Conservation (phyloP, 306 rosid genomes). For the Prunus padus region DNA sequence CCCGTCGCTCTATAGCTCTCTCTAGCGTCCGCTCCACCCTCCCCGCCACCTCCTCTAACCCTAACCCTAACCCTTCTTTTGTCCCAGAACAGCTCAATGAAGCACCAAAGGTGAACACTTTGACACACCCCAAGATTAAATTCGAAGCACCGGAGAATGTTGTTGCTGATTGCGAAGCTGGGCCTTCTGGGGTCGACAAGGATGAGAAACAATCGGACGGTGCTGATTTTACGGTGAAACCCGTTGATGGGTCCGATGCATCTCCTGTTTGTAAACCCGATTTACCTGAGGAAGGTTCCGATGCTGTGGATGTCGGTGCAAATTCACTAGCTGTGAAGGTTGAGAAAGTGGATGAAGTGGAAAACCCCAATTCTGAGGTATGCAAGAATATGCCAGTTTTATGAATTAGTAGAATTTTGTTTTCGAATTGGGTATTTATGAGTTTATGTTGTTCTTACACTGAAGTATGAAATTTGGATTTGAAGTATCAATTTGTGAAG, state of each 20-base stretch:
- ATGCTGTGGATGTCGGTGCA: constrained; percentile 31
- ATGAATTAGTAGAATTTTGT: not conserved
- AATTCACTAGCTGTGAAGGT: constrained; percentile 15
- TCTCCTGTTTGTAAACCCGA: constrained; percentile 18
- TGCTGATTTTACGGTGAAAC: constrained; percentile 30
- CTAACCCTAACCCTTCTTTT: constrained; percentile 33
- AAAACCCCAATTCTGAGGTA: constrained; percentile 46
- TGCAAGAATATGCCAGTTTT: not conserved
- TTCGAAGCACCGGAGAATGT: constrained; percentile 20
- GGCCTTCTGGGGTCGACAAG: constrained; percentile 39
- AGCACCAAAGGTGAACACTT: constrained; percentile 14
- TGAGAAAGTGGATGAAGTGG: constrained; percentile 35
- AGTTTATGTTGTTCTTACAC: not conserved
- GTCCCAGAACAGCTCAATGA: constrained; percentile 17
- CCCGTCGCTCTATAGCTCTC: constrained; percentile 79
- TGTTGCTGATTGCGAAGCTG: constrained; percentile 39
- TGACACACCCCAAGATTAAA: constrained; percentile 8
- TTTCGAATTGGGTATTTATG: not conserved
- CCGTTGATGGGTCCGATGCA: constrained; percentile 33
- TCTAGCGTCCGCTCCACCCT: constrained; percentile 39
- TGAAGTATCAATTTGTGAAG: not conserved
- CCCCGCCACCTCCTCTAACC: constrained; percentile 27
- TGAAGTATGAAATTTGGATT: not conserved
- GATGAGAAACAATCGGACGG: constrained; percentile 27
- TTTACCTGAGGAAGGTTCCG: constrained; percentile 31